Percentiles rank a stretch among this genome's conserved stretches.
Evolutionary conservation across 257 asterid genomes (phyloP).

Genomic region (Orobanche coerulescens): DNA sequence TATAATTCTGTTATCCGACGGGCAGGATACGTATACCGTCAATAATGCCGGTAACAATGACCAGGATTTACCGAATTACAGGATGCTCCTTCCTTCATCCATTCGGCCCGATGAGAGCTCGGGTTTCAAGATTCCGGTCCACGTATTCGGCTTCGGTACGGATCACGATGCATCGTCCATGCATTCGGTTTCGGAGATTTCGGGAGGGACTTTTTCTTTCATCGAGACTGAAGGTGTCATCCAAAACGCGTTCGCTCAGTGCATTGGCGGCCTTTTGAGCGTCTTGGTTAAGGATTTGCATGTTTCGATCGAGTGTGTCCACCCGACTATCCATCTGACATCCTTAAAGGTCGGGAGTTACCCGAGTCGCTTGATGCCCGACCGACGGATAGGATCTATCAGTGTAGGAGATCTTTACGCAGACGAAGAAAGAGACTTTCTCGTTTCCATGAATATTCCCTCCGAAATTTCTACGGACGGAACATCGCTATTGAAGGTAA

Average conservation of each 20-base stretch:
- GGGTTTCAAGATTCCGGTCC: conserved; percentile 69
- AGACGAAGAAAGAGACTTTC: conserved; percentile 91
- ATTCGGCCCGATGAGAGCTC: conserved; percentile 45
- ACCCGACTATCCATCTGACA: conserved; percentile 42
- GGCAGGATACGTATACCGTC: conserved; percentile 91
- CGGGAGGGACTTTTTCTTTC: conserved; percentile 97
- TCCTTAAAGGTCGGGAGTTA: conserved; percentile 78
- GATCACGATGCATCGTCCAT: conserved; percentile 88
- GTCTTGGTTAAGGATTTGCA: conserved; percentile 78
- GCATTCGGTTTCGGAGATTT: conserved; percentile 89
- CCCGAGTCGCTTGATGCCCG: conserved; percentile 36
- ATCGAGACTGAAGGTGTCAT: conserved; percentile 92
- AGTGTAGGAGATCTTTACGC: conserved; percentile 88
- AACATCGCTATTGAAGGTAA: conserved; percentile 58
- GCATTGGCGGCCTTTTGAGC: conserved; percentile 95
- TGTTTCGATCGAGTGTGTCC: conserved; percentile 45
- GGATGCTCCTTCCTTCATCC: conserved; percentile 68
- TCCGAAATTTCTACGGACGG: conserved; percentile 36
- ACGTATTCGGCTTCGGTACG: conserved; percentile 81
- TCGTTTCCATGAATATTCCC: conserved; percentile 62
- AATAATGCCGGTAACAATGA: conserved; percentile 26
- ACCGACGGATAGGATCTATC: conserved; percentile 51
- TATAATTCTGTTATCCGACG: conserved; percentile 82
- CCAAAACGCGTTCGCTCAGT: conserved; percentile 98
- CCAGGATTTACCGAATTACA: conserved; percentile 43